Evolutionary conservation across 352 stramenopile species (phyloP).

Genomic region (Halophytophthora polymorphica): DNA sequence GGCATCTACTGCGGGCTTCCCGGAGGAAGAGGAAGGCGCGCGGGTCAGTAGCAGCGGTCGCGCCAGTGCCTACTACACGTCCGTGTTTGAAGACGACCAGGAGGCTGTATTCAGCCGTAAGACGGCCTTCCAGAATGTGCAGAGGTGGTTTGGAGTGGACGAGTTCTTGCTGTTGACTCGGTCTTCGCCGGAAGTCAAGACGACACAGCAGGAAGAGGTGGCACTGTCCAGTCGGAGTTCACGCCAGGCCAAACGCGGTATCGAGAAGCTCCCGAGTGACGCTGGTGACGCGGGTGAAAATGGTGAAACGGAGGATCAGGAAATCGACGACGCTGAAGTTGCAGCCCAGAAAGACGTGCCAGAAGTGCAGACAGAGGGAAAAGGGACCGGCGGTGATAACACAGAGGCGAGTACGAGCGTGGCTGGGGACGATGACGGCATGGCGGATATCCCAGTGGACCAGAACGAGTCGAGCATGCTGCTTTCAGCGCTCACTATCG

Average conservation of each 20-base stretch:
- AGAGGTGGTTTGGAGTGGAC: constrained; percentile 72
- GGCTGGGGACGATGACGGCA: constrained; percentile 14
- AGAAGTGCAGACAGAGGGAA: background rate
- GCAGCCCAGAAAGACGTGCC: background rate
- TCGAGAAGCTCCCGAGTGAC: too few relatives aligned
- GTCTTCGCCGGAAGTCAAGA: constrained; percentile 10
- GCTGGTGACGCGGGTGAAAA: too few relatives aligned
- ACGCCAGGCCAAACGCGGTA: background rate
- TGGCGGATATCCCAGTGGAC: constrained; percentile 48
- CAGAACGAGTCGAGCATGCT: constrained; percentile 63
- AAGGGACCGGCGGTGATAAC: background rate
- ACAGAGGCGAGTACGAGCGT: background rate
- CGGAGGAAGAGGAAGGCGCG: background rate
- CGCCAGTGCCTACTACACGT: constrained; percentile 4
- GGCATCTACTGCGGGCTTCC: background rate
- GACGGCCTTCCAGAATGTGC: constrained; percentile 35
- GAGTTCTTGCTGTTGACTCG: constrained; percentile 63
- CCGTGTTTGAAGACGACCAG: constrained; percentile 19
- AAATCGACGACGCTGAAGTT: background rate
- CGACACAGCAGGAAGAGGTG: constrained; percentile 21
- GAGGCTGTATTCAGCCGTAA: constrained; percentile 21
- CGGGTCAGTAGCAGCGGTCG: background rate
- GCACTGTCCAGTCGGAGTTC: constrained; percentile 4
- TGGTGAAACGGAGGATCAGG: constrained; percentile 1
- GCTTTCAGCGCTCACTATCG: constrained; percentile 68